Conservation (phyloP, 148 eudicot species). For the Chenopodium album region DNA sequence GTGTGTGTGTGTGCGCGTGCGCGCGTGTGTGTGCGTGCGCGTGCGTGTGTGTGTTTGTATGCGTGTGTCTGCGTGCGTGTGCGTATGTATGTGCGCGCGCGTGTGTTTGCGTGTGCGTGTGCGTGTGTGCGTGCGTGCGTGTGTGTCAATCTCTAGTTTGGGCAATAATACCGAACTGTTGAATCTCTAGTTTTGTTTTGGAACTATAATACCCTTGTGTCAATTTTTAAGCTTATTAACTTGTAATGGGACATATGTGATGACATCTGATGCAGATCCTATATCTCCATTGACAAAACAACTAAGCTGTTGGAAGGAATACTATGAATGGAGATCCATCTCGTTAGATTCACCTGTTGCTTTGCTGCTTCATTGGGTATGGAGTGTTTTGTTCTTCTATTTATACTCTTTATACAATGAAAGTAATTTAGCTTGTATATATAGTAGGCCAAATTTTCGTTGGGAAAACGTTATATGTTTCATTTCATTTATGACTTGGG, state of each 20-base stretch:
- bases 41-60: too few relatives aligned
- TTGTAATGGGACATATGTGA: conserved; percentile 10
- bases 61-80: too few relatives aligned
- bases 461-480: neutral
- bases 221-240: conserved; percentile 10
- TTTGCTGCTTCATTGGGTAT: conserved; percentile 92
- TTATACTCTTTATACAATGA: neutral
- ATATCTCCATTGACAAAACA: conserved; percentile 42
- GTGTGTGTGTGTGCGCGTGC: too few relatives aligned
- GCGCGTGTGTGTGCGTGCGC: too few relatives aligned
- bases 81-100: too few relatives aligned
- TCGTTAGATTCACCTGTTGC: conserved; percentile 76
- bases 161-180: too few relatives aligned
- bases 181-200: neutral
- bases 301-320: conserved; percentile 73
- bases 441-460: neutral
- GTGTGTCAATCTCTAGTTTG: too few relatives aligned
- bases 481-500: neutral
- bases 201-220: conserved; percentile 4
- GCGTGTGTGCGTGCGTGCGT: too few relatives aligned
- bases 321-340: conserved; percentile 87
- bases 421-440: neutral
- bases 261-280: conserved; percentile 56
- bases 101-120: too few relatives aligned
- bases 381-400: neutral